phyloP scores from a whole-genome alignment of 225 moss, liverwort and hornwort genomes.

The Ulota crispa region DNA sequence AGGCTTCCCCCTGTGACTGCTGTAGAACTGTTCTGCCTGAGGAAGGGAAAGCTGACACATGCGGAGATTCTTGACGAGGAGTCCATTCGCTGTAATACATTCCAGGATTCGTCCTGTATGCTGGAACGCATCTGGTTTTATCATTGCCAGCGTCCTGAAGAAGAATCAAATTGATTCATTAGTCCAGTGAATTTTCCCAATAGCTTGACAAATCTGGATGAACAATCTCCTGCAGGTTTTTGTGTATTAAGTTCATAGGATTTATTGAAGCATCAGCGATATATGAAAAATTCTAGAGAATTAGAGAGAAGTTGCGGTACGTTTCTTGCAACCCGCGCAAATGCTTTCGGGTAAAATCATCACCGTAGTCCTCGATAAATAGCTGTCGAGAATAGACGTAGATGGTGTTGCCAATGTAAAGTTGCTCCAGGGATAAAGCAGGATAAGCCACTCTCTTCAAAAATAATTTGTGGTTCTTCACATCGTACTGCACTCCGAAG shows the following conservation, averaged over 20 bases:
- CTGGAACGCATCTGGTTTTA: constrained; percentile 86
- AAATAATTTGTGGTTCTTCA: constrained; percentile 80
- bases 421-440: constrained; percentile 69
- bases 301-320: constrained; percentile 33
- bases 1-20: constrained; percentile 59
- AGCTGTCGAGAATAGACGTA: constrained; percentile 72
- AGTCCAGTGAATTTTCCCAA: constrained; percentile 13
- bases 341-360: constrained; percentile 84
- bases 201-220: constrained; percentile 1
- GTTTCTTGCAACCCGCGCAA: constrained; percentile 80
- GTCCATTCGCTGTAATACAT: constrained; percentile 75
- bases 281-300: constrained; percentile 1
- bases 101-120: constrained; percentile 77
- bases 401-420: constrained; percentile 74
- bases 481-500: constrained; percentile 64
- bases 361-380: constrained; percentile 76
- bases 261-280: neutral
- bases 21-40: constrained; percentile 77
- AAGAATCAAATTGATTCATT: constrained; percentile 4
- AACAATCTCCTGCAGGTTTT: neutral
- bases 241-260: neutral
- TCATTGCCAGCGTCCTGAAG: constrained; percentile 76
- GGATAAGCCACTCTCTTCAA: constrained; percentile 76
- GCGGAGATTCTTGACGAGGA: constrained; percentile 74
- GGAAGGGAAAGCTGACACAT: constrained; percentile 80